These are phyloP conservation scores for Celoporthe dispersa DNA, from an alignment of 2,329 filamentous ascomycete species.

Conservation along the genomic window DNA sequence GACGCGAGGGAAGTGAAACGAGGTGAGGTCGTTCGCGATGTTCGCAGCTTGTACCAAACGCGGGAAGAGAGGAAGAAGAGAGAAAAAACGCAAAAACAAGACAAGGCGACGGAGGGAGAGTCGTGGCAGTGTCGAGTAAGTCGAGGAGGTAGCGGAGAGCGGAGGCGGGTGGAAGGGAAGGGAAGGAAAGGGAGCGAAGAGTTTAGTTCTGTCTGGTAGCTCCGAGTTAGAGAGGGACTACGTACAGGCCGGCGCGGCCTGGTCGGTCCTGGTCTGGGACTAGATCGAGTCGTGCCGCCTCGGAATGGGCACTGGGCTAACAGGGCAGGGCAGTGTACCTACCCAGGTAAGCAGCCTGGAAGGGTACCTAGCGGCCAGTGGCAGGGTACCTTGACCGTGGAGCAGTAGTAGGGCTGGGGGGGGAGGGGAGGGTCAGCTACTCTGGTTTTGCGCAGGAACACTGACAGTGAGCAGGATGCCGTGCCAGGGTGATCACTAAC, in stretches of 20 bases:
- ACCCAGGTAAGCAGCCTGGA: background rate
- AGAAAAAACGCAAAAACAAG: slow-evolving; percentile 21
- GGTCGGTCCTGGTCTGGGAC: slow-evolving; percentile 12
- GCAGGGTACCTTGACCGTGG: background rate
- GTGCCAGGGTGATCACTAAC: background rate
- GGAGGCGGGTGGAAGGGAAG: slow-evolving; percentile 14
- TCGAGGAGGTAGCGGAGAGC: slow-evolving; percentile 10
- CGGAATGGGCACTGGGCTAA: background rate
- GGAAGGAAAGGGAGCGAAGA: slow-evolving; percentile 15
- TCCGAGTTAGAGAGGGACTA: slow-evolving; percentile 17
- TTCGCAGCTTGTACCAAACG: slow-evolving; percentile 4
- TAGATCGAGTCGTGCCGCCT: slow-evolving; percentile 3
- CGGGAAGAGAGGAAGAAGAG: slow-evolving; percentile 21
- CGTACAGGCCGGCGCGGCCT: slow-evolving; percentile 11
- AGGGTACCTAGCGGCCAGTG: background rate
- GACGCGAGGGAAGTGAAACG: slow-evolving; percentile 23
- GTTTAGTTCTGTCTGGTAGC: slow-evolving; percentile 13
- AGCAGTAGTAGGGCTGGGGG: slow-evolving; percentile 2
- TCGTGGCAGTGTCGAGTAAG: slow-evolving; percentile 18
- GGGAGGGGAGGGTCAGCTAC: background rate
- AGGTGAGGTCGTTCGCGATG: slow-evolving; percentile 24
- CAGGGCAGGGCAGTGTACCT: slow-evolving; percentile 2
- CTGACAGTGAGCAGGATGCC: slow-evolving; percentile 1
- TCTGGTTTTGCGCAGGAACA: background rate
- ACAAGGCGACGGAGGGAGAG: slow-evolving; percentile 22